Evolutionary conservation across 2,329 filamentous ascomycete species (phyloP), one percentile per base, ranked within the genome.

Genomic region (Calonectria pseudoturangicola): DNA sequence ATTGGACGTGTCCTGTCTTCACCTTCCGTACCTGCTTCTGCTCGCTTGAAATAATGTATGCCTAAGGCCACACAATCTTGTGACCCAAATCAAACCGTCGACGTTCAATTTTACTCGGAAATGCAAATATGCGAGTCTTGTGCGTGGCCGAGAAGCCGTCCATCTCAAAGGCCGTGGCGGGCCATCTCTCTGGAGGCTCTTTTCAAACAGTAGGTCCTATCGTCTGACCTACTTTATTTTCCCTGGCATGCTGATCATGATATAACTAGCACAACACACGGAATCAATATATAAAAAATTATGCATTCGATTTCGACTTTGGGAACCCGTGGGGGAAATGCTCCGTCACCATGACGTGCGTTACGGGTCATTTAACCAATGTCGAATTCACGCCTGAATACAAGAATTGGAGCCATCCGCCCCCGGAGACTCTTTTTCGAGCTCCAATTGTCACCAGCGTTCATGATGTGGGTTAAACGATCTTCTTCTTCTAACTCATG

Each of bases 141-240:
- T 90, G 89, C 75, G 89, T 90, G 78, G 89, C 89, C 50, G 89
- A 90, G 78, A 90, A 99, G 89, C 95, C 95, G 43, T 98, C 96
- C 50, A 98, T 99, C 75, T 95, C 97, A 71, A 98, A 97, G 85
- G 95, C 96, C 45, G 96, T 99, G 63, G 95, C 97, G 47, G 91
- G 92, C 71, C 96, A 98, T 87, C 89, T 99, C 33, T 94, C 94
- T 39, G 96, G 97, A 63, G 94, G 95, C 60, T 86, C 87, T 21
- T 88, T 92, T 71, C 90, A 91, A 82, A 92, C 91, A 68, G 95
- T 97, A 85, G 84, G 92, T 70, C 33, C 28, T 27, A 5, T 6
- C 12, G 7, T 6, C 12, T 21, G 43, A 30, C 16, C 16, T 12
- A 9, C 25, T 51, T 50, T 16, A 28, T 28, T 16, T 73, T 68